phyloP scores from a whole-genome alignment of 1,284 basidiomycete species.

The Ceratobasidium sp. region DNA sequence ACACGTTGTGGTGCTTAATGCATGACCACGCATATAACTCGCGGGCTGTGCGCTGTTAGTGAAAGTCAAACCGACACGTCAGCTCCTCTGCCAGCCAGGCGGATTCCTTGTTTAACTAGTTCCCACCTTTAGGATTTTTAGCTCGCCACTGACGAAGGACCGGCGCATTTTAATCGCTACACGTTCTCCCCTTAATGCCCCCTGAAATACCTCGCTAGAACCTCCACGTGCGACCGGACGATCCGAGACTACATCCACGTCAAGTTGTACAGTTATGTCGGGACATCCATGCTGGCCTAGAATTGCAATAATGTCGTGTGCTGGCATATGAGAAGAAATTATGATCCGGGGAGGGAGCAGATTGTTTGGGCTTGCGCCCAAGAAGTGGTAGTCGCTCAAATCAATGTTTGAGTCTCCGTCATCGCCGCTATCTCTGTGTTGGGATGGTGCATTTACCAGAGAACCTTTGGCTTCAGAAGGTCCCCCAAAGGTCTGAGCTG shows the following conservation, averaged over 20 bases:
- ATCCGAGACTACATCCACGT: not conserved
- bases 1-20: not conserved
- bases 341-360: too few relatives aligned
- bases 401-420: too few relatives aligned
- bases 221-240: not conserved
- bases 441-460: too few relatives aligned
- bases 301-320: not conserved
- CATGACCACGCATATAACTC: slow-evolving; percentile 1
- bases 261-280: not conserved
- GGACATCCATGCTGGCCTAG: not conserved
- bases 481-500: too few relatives aligned
- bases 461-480: too few relatives aligned
- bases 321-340: too few relatives aligned
- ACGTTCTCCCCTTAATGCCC: not conserved
- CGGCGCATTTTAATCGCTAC: not conserved
- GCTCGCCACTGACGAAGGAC: not conserved
- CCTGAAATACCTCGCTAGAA: not conserved
- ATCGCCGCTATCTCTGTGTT: too few relatives aligned
- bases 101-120: too few relatives aligned
- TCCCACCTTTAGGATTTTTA: not conserved
- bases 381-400: too few relatives aligned
- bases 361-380: too few relatives aligned
- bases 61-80: not conserved
- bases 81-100: not conserved
- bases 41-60: not conserved